Evolutionary conservation across 148 eudicot species (phyloP).

Genomic region (Rhododendron molle): DNA sequence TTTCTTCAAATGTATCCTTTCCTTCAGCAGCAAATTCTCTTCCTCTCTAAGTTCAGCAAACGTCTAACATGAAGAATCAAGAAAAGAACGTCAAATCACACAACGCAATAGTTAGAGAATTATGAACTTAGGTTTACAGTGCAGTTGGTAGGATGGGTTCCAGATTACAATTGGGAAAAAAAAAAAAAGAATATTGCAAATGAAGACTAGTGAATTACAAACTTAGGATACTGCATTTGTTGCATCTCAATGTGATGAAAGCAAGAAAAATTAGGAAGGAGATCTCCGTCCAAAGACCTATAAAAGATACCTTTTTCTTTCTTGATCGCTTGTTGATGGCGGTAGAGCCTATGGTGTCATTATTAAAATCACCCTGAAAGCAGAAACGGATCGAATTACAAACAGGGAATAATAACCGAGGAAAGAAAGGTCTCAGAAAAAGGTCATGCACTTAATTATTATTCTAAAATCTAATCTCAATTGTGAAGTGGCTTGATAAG

Average conservation of each 20-base stretch:
- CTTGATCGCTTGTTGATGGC: slow-evolving; percentile 35
- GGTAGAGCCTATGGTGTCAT: slow-evolving; percentile 25
- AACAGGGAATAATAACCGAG: neutral
- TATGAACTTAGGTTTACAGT: neutral
- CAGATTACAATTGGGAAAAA: neutral
- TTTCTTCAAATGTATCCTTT: slow-evolving; percentile 37
- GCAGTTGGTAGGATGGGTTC: neutral
- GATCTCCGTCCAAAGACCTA: neutral
- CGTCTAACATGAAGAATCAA: slow-evolving; percentile 27
- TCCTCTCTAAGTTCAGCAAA: slow-evolving; percentile 61
- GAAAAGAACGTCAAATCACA: neutral
- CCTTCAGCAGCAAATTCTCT: slow-evolving; percentile 48
- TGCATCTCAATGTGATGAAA: neutral
- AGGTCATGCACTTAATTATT: neutral
- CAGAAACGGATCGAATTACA: neutral
- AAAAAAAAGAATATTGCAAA: neutral
- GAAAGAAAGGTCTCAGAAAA: neutral
- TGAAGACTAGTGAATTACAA: neutral
- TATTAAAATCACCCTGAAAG: slow-evolving; percentile 35
- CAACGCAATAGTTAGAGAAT: neutral
- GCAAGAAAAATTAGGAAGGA: neutral
- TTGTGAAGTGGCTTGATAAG: neutral
- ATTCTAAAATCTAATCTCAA: neutral
- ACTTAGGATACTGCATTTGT: neutral
- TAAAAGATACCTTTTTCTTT: slow-evolving; percentile 47